Conservation (phyloP, 306 rosid species). For the Astragalus glycyphyllos region DNA sequence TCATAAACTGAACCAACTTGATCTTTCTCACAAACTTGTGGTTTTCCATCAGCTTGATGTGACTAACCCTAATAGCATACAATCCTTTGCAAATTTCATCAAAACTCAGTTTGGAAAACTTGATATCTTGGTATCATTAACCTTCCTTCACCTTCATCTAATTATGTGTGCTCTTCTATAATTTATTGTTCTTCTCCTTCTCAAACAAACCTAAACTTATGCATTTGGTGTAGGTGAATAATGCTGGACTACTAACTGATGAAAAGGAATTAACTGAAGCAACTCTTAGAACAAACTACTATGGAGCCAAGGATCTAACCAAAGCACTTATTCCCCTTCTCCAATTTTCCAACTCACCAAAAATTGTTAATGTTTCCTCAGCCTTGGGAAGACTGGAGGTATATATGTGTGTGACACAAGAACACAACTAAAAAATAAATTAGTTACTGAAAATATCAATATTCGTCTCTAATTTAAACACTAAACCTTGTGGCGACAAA, state of each 20-base stretch:
- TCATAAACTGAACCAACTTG: conserved; percentile 36
- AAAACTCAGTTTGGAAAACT: conserved; percentile 41
- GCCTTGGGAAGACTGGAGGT: conserved; percentile 45
- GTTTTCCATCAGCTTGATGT: conserved; percentile 52
- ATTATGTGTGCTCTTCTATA: too few species aligned
- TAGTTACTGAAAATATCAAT: too few species aligned
- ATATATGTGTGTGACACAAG: too few species aligned
- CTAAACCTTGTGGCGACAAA: too few species aligned
- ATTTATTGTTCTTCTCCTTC: background rate
- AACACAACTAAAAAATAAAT: too few species aligned
- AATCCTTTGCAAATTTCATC: conserved; percentile 41
- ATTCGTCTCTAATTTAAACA: too few species aligned
- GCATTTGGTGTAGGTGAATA: too few species aligned
- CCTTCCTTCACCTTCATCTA: too few species aligned
- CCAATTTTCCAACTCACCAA: conserved; percentile 63
- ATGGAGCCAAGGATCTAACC: conserved; percentile 53
- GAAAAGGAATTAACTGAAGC: conserved; percentile 46
- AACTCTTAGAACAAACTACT: conserved; percentile 57
- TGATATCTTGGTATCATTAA: conserved; percentile 54
- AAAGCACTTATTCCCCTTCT: conserved; percentile 63
- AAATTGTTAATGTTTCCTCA: conserved; percentile 61
- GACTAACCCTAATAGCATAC: conserved; percentile 30
- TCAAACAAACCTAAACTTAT: background rate
- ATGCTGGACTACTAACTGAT: background rate
- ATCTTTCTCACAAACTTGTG: background rate